These are phyloP conservation scores for Prunus davidiana DNA, from an alignment of 306 rosid genomes.

Conservation along the genomic window DNA sequence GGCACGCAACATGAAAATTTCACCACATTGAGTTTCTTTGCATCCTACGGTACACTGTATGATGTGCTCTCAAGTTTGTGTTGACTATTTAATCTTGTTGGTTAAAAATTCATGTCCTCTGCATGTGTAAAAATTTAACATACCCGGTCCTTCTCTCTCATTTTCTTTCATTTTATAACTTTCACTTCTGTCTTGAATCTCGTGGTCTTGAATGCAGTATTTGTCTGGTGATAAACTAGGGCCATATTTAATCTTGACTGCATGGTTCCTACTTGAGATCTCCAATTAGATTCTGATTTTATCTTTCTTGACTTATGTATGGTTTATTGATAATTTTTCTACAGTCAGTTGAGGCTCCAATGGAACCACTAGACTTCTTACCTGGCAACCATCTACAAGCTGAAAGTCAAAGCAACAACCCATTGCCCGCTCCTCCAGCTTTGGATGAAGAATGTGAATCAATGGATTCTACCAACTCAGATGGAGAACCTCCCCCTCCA, in stretches of 20 bases:
- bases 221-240: slow-evolving; percentile 1
- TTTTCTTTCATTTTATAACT: not conserved
- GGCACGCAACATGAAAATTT: not conserved
- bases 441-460: slow-evolving; percentile 92
- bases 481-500: slow-evolving; percentile 62
- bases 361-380: slow-evolving; percentile 66
- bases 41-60: slow-evolving; percentile 11
- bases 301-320: not conserved
- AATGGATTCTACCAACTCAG: slow-evolving; percentile 91
- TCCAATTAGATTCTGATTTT: not conserved
- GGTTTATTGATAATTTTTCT: slow-evolving; percentile 18
- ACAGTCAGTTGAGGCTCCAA: slow-evolving; percentile 63
- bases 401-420: slow-evolving; percentile 62
- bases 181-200: not conserved
- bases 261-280: slow-evolving; percentile 3
- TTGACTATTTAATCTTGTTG: not conserved
- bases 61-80: slow-evolving; percentile 2
- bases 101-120: not conserved
- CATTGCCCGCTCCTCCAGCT: slow-evolving; percentile 71
- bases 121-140: not conserved
- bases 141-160: not conserved
- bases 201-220: not conserved
- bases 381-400: slow-evolving; percentile 41
- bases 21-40: slow-evolving; percentile 5
- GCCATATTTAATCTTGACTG: not conserved